Base-by-base conservation (phyloP, 148 eudicot species). In the Polygonum maritimum region DNA sequence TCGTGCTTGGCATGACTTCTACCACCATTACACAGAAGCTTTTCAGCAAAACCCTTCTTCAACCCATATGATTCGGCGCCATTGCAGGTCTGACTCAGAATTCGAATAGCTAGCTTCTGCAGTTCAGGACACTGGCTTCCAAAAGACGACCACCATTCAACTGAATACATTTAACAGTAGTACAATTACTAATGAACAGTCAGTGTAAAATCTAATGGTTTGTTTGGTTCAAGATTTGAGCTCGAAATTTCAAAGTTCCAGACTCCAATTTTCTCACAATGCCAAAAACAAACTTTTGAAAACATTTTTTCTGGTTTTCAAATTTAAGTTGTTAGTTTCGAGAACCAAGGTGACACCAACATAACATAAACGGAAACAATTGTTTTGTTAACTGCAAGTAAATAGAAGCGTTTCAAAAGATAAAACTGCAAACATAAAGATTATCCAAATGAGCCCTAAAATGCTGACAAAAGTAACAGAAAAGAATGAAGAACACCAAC, bases 11-110 rank as follows among this genome's bases (percentile, higher is more conserved):
- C 31, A 11, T 4, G 44, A 73, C 77, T 85, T 67, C 74, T 67
- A 40, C 76, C 83, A 44, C 52, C 16, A 31, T 78, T 51, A 36
- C 77, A 80, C 40, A 86, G 72, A 41, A 90, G 76, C 51, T 78
- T 80, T 79, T 92, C 93, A 0, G 92, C 95, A 81, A 86, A 35
- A 33, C 74, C 81, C 76, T 87, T 86, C 75, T 81, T 84, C 6
- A 90, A 86, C 22, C 78, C 85, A 78, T 86, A 90, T 26, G 74
- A 76, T 60, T 83, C 82, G 8, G 88, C 91, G 33, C 95, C 95
- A 16, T 84, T 78, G 51, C 97, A 92, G 13, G 86, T 86, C 78
- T 86, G 95, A 71, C 93, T 89, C 35, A 88, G 86, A 40, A 88
- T 74, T 78, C 79, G 79, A 40, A 90, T 36, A 4, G 92, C 91